Conservation (phyloP, 495 filamentous ascomycete species). For the Penicillium goetzii region DNA sequence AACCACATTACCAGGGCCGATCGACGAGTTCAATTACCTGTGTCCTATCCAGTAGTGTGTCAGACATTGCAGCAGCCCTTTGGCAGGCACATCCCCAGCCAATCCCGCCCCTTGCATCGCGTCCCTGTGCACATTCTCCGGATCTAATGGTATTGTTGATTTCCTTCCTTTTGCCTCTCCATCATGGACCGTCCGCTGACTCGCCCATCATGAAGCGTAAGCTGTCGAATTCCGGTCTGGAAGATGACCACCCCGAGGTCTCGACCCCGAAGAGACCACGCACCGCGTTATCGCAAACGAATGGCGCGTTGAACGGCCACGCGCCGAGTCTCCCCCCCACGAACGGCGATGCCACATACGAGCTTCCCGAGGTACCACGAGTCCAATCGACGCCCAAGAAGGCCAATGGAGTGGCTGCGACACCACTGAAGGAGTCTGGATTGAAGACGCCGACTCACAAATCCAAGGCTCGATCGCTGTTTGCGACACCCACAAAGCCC, state of each 20-base stretch:
- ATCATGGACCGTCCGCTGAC: constrained; percentile 24
- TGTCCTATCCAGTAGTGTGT: neutral
- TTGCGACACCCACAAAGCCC: constrained; percentile 45
- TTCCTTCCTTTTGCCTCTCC: constrained; percentile 27
- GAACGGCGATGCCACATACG: constrained; percentile 31
- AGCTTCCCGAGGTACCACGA: constrained; percentile 36
- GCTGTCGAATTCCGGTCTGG: constrained; percentile 45
- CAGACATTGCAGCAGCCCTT: constrained; percentile 8
- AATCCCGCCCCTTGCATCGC: constrained; percentile 34
- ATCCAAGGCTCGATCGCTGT: constrained; percentile 45
- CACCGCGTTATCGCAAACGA: constrained; percentile 30
- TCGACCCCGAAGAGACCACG: constrained; percentile 49
- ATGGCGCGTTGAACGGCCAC: constrained; percentile 36
- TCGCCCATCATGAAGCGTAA: constrained; percentile 49
- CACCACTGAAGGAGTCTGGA: constrained; percentile 46
- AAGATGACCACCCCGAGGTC: constrained; percentile 41
- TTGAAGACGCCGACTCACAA: constrained; percentile 50
- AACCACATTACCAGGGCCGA: constrained; percentile 20
- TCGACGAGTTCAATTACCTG: neutral
- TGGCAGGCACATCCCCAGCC: constrained; percentile 13
- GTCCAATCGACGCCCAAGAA: constrained; percentile 46
- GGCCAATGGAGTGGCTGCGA: constrained; percentile 35
- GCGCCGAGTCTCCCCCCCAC: constrained; percentile 22
- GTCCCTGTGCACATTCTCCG: constrained; percentile 37
- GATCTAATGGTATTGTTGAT: constrained; percentile 47